Evolutionary conservation across 129 eudicot species (phyloP).

Genomic region (Arctium lappa): DNA sequence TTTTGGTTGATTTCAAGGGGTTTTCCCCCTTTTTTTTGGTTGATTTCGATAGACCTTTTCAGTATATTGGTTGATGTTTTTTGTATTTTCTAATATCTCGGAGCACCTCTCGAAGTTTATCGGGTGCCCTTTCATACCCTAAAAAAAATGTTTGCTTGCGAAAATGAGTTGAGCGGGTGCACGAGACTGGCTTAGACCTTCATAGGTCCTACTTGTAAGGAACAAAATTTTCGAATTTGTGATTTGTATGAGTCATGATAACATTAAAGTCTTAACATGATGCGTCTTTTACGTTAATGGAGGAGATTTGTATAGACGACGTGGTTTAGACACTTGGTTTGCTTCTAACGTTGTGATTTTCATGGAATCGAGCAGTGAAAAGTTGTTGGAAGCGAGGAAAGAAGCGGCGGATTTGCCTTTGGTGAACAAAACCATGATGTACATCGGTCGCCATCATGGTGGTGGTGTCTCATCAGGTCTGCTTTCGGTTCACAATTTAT

Average conservation of each 20-base stretch:
- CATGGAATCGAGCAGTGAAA: conserved; percentile 35
- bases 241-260: background rate
- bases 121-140: no score
- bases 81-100: no score
- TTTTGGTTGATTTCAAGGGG: no score
- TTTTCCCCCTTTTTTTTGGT: no score
- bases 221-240: background rate
- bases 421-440: conserved; percentile 65
- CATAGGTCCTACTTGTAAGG: background rate
- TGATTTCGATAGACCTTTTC: no score
- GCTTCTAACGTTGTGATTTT: background rate
- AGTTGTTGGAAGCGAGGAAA: conserved; percentile 43
- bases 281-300: background rate
- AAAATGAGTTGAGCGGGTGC: no score
- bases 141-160: no score
- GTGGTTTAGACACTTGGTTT: background rate
- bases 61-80: no score
- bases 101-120: no score
- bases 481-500: background rate
- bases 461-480: conserved; percentile 26
- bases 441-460: conserved; percentile 38
- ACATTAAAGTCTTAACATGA: background rate
- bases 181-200: no score
- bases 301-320: background rate
- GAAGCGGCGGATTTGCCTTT: conserved; percentile 57